Evolutionary conservation across 495 filamentous ascomycete genomes (phyloP).

Genomic region (Penicillium diatomitis): DNA sequence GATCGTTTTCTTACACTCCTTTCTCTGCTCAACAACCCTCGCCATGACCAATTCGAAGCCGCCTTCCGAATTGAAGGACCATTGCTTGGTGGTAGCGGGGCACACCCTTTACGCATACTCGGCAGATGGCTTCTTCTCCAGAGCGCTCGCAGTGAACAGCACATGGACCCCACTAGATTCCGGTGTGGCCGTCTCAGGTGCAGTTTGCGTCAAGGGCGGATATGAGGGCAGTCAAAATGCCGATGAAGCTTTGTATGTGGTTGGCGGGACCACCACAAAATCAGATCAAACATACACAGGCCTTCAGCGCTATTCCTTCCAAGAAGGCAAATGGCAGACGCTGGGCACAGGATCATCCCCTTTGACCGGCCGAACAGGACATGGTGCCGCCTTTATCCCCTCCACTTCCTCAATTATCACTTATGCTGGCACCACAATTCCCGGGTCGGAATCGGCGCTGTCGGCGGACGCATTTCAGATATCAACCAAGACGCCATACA

Average conservation of each 20-base stretch:
- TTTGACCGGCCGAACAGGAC: constrained; percentile 59
- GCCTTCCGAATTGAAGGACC: constrained; percentile 53
- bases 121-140: constrained; percentile 61
- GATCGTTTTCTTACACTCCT: constrained; percentile 7
- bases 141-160: constrained; percentile 57
- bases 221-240: constrained; percentile 42
- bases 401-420: constrained; percentile 63
- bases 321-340: constrained; percentile 65
- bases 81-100: constrained; percentile 75
- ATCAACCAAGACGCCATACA: constrained; percentile 49
- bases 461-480: constrained; percentile 75
- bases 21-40: constrained; percentile 4
- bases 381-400: constrained; percentile 70
- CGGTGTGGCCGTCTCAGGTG: constrained; percentile 61
- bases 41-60: constrained; percentile 60
- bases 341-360: constrained; percentile 44
- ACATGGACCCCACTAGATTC: constrained; percentile 55
- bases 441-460: constrained; percentile 39
- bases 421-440: constrained; percentile 47
- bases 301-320: constrained; percentile 77
- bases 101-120: constrained; percentile 84
- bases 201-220: constrained; percentile 61
- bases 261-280: constrained; percentile 59
- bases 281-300: constrained; percentile 49
- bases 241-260: constrained; percentile 64